Conservation (phyloP, 192 early-diverging fungal genomes). For the Gonapodya sp. region DNA sequence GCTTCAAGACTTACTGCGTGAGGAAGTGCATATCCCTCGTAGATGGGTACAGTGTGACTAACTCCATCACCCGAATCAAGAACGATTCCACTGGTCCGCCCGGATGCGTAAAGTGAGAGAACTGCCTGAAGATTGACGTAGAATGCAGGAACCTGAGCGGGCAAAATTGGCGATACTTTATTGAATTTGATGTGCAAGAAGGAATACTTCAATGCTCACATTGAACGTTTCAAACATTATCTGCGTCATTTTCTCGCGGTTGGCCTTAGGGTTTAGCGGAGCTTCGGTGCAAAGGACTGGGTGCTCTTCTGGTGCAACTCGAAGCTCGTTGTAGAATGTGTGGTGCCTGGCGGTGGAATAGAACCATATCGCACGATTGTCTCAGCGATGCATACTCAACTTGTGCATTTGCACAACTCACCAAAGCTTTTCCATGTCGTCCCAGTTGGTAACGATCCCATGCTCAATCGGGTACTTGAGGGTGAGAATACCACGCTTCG, state of each 20-base stretch:
- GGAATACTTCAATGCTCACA: constrained; percentile 97
- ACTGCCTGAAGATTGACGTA: constrained; percentile 43
- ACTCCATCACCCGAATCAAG: constrained; percentile 98
- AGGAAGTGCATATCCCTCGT: constrained; percentile 91
- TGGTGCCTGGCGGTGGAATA: neutral
- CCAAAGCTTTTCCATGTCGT: constrained; percentile 93
- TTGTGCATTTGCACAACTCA: too few relatives aligned
- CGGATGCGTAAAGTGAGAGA: constrained; percentile 91
- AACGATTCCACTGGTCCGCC: constrained; percentile 97
- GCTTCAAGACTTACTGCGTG: too few relatives aligned
- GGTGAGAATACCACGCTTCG: constrained; percentile 80
- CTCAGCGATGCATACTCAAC: neutral
- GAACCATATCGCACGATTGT: neutral
- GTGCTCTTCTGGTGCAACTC: constrained; percentile 96
- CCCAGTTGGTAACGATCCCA: constrained; percentile 92
- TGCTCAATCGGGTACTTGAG: constrained; percentile 85
- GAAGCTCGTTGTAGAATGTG: constrained; percentile 88
- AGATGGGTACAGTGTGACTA: constrained; percentile 94
- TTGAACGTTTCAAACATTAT: too few relatives aligned
- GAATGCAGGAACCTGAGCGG: neutral
- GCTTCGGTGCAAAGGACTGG: constrained; percentile 96
- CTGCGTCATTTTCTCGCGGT: constrained; percentile 99
- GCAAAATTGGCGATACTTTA: neutral
- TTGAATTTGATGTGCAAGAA: constrained; percentile 64
- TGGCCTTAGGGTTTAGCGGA: constrained; percentile 94